A percentile compares a stretch with the other conserved stretches of the same genome.
Evolutionary conservation across 768 basidiomycete genomes (phyloP).

Genomic region (Lyophyllum semitale): DNA sequence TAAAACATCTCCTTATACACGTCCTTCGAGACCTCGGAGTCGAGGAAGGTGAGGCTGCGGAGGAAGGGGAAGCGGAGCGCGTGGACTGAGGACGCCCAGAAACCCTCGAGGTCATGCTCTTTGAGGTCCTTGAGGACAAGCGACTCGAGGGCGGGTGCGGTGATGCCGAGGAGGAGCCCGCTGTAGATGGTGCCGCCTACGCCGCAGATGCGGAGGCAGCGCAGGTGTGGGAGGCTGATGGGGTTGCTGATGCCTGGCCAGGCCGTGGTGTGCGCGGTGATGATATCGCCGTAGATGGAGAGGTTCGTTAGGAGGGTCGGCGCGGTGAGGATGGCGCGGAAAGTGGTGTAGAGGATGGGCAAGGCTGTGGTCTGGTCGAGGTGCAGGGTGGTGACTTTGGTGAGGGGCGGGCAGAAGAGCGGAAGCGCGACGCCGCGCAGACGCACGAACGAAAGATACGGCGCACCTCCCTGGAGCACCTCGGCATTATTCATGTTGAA

Average conservation of each 20-base stretch:
- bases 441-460: conserved; percentile 38
- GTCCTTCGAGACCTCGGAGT: conserved; percentile 39
- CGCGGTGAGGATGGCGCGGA: conserved; percentile 35
- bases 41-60: conserved; percentile 37
- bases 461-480: conserved; percentile 30
- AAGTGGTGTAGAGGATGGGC: conserved; percentile 34
- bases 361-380: conserved; percentile 42
- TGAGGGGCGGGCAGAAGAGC: conserved; percentile 38
- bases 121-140: conserved; percentile 44
- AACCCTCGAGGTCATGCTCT: conserved; percentile 40
- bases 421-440: conserved; percentile 46
- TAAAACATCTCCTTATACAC: conserved; percentile 30
- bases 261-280: conserved; percentile 16
- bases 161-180: conserved; percentile 37
- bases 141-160: conserved; percentile 39
- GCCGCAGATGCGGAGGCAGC: conserved; percentile 43
- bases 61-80: conserved; percentile 33
- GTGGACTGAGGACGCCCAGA: conserved; percentile 26
- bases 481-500: conserved; percentile 18
- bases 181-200: conserved; percentile 37
- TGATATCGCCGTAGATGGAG: conserved; percentile 46
- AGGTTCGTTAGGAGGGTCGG: conserved; percentile 37
- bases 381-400: conserved; percentile 39
- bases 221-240: conserved; percentile 36
- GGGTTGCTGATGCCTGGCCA: conserved; percentile 28